A percentile compares a stretch with the other conserved stretches of the same genome.
Conservation (phyloP, 306 rosid species). For the Fragaria iinumae region DNA sequence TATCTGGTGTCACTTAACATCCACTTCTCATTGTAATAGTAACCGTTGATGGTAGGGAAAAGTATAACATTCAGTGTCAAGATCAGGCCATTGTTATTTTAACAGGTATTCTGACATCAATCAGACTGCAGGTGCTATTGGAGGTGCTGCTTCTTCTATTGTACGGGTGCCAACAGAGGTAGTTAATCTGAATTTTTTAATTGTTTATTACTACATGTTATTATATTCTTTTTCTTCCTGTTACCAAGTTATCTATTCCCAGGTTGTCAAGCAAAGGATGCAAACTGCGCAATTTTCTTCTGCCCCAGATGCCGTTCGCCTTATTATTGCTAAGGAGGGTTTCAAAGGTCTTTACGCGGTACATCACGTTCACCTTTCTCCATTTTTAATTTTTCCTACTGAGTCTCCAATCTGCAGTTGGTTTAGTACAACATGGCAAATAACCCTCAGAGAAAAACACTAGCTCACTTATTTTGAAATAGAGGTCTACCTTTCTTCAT, state of each 20-base stretch:
- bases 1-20: neutral
- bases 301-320: slow-evolving; percentile 34
- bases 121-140: slow-evolving; percentile 81
- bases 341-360: slow-evolving; percentile 75
- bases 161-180: slow-evolving; percentile 90
- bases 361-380: slow-evolving; percentile 23
- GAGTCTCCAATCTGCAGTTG: neutral
- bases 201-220: neutral
- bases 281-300: slow-evolving; percentile 43
- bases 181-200: slow-evolving; percentile 19
- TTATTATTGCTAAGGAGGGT: slow-evolving; percentile 41
- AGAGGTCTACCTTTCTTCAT: slow-evolving; percentile 12
- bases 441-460: neutral
- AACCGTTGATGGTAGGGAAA: neutral
- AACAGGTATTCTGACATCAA: slow-evolving; percentile 37
- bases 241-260: slow-evolving; percentile 25
- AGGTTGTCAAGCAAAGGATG: slow-evolving; percentile 65
- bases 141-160: slow-evolving; percentile 70
- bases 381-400: neutral
- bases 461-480: neutral
- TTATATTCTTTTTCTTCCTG: slow-evolving; percentile 20
- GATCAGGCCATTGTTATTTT: slow-evolving; percentile 18
- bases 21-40: neutral
- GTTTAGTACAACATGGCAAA: neutral
- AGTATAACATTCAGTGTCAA: slow-evolving; percentile 3